Evolutionary conservation across 1,284 basidiomycete genomes (phyloP).

Genomic region (Leccinum brunneo-olivaceum): DNA sequence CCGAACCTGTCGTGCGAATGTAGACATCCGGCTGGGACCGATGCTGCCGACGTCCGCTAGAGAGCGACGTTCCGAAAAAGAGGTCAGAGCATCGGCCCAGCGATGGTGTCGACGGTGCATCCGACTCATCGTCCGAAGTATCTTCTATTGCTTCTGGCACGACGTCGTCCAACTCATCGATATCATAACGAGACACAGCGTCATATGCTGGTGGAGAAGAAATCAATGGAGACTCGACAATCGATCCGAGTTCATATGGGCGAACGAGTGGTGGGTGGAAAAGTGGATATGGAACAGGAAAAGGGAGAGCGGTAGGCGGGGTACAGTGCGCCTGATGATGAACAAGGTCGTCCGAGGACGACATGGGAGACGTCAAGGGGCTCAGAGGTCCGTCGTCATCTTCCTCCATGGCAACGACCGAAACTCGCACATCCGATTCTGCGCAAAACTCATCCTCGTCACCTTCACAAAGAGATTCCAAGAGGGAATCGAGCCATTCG

Average conservation of each 20-base stretch:
- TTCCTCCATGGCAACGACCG: conserved; percentile 42
- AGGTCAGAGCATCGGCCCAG: conserved; percentile 43
- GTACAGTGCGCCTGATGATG: conserved; percentile 44
- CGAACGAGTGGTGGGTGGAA: conserved; percentile 49
- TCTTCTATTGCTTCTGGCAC: conserved; percentile 78
- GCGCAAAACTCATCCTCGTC: conserved; percentile 51
- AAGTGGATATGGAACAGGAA: conserved; percentile 60
- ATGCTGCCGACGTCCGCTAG: conserved; percentile 43
- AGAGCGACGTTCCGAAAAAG: conserved; percentile 41
- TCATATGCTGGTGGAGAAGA: conserved; percentile 39
- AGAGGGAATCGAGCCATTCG: conserved; percentile 71
- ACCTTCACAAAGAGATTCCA: conserved; percentile 62
- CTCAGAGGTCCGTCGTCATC: conserved; percentile 49
- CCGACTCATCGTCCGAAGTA: conserved; percentile 75
- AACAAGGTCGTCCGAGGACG: conserved; percentile 64
- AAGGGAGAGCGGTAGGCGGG: conserved; percentile 45
- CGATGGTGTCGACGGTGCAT: conserved; percentile 58
- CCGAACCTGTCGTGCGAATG: conserved; percentile 50
- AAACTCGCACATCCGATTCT: conserved; percentile 37
- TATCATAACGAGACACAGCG: conserved; percentile 54
- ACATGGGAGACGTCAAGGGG: conserved; percentile 59
- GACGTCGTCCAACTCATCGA: conserved; percentile 58
- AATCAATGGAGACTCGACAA: conserved; percentile 37
- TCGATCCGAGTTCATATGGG: conserved; percentile 38
- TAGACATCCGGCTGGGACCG: conserved; percentile 51